Conservation (phyloP, 768 basidiomycete species). For the Auriscalpium orientale region DNA sequence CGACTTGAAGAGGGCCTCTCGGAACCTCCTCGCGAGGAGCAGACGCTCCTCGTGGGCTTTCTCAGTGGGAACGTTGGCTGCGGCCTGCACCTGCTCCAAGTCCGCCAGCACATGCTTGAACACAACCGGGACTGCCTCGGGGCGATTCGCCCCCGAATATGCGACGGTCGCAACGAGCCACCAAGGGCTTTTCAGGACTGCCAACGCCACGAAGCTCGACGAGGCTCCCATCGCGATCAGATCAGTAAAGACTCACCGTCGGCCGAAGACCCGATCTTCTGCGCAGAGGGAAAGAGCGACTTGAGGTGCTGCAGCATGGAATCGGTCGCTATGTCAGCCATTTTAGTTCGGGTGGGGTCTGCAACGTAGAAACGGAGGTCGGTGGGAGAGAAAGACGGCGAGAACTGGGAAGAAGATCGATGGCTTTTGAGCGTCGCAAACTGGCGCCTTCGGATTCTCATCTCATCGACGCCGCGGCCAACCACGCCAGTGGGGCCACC, state of each 20-base stretch:
- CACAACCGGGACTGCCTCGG: conserved; percentile 50
- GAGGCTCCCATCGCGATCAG: conserved; percentile 1
- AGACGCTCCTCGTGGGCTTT: conserved; percentile 28
- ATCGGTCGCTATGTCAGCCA: conserved; percentile 30
- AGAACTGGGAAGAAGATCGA: too few species aligned
- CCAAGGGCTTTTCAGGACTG: conserved; percentile 41
- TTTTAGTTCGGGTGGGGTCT: not conserved
- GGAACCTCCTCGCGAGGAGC: conserved; percentile 43
- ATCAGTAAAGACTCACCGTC: not conserved
- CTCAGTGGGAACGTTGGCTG: conserved; percentile 12
- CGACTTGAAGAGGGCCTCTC: conserved; percentile 57
- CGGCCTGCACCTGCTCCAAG: conserved; percentile 22
- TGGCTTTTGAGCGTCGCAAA: too few species aligned
- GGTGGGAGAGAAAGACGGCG: not conserved
- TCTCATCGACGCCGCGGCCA: too few species aligned
- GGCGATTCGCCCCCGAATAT: conserved; percentile 50
- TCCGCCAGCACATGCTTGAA: conserved; percentile 44
- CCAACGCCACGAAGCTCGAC: not conserved
- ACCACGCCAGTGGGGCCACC: too few species aligned
- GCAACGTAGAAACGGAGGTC: too few species aligned
- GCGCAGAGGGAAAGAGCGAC: conserved; percentile 33
- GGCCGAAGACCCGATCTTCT: conserved; percentile 13
- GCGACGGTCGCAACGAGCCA: conserved; percentile 49
- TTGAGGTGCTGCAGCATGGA: conserved; percentile 38
- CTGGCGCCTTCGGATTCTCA: too few species aligned